Conservation (phyloP, 176 grass and related monocot species). For the Zoysia japonica region DNA sequence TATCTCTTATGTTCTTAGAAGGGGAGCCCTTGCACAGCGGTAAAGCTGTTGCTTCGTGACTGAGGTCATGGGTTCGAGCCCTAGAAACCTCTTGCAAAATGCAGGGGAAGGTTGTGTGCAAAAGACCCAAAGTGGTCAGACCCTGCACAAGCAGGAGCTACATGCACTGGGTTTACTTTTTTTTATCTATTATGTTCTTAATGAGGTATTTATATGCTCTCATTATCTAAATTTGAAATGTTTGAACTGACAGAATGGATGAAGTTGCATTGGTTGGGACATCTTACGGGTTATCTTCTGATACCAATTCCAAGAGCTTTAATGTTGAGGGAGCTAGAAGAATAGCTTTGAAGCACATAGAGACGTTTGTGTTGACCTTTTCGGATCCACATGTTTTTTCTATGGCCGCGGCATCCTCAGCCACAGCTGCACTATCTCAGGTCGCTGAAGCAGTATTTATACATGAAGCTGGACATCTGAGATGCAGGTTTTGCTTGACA, state of each 20-base stretch:
- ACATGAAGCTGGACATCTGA: conserved; percentile 95
- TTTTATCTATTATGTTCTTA: not conserved
- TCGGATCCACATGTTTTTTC: conserved; percentile 87
- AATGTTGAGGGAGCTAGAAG: conserved; percentile 90
- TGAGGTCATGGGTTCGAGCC: no score
- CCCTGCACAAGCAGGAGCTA: no score
- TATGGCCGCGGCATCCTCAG: conserved; percentile 66
- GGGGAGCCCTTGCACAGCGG: no score
- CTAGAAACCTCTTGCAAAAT: no score
- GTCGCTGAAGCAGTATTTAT: conserved; percentile 85
- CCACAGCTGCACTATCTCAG: conserved; percentile 63
- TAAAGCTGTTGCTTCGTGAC: no score
- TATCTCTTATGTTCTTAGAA: not conserved
- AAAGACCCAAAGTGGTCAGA: no score
- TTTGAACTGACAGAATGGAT: conserved; percentile 75
- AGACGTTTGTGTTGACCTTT: conserved; percentile 81
- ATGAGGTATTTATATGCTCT: conserved; percentile 14
- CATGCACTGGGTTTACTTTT: no score
- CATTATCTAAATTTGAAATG: conserved; percentile 31
- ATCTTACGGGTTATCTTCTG: conserved; percentile 70
- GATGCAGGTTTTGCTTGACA: conserved; percentile 84
- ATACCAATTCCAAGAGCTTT: conserved; percentile 75
- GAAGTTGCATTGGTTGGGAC: conserved; percentile 79
- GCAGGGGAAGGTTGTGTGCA: no score
- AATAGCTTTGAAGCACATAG: conserved; percentile 99